phyloP scores from a whole-genome alignment of 331 rosid species.

The Acacia pycnantha region DNA sequence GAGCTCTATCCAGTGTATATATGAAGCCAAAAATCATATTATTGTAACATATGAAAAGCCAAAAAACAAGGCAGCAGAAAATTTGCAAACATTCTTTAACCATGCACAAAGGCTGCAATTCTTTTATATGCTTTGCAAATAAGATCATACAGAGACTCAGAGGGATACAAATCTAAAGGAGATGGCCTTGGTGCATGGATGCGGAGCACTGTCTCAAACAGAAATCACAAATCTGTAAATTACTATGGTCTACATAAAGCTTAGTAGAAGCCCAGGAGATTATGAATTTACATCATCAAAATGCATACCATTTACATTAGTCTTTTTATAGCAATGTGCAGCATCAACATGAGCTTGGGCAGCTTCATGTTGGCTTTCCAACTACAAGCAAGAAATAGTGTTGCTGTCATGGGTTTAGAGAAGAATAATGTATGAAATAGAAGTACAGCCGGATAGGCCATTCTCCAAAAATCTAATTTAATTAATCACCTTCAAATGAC shows the following conservation, averaged over 20 bases:
- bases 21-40: background rate
- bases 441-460: background rate
- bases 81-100: background rate
- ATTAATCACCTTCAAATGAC: conserved; percentile 74
- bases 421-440: background rate
- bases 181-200: conserved; percentile 8
- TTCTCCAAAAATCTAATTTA: conserved; percentile 19
- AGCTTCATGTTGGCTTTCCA: conserved; percentile 94
- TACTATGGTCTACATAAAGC: background rate
- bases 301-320: conserved; percentile 58
- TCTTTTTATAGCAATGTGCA: conserved; percentile 89
- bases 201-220: background rate
- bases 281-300: background rate
- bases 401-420: conserved; percentile 3
- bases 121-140: conserved; percentile 4
- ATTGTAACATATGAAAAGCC: no score
- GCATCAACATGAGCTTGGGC: conserved; percentile 92
- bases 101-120: background rate
- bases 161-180: background rate
- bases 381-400: conserved; percentile 42
- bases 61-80: background rate
- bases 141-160: background rate
- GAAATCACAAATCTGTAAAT: conserved; percentile 1
- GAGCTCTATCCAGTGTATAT: background rate
- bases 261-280: background rate